Conservation (phyloP, 2,329 filamentous ascomycete genomes). For the Diplocarpon mali region DNA sequence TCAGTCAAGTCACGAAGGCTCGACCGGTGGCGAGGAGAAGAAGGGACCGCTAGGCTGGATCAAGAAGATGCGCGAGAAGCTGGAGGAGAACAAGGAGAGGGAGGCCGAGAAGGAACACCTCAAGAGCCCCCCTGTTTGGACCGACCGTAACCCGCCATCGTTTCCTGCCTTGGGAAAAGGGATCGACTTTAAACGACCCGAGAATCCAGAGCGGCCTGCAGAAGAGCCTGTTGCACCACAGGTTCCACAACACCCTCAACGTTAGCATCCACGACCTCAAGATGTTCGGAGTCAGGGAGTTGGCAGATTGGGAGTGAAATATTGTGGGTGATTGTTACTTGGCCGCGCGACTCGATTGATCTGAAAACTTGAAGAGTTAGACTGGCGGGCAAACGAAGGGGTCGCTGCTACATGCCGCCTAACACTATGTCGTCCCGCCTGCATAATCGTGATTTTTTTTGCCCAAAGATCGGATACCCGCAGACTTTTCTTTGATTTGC, state of each 20-base stretch:
- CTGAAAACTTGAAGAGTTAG: background rate
- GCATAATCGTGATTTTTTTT: constrained; percentile 10
- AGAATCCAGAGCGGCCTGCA: constrained; percentile 11
- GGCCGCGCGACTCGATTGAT: background rate
- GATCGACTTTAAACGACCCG: constrained; percentile 21
- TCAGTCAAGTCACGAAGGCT: constrained; percentile 28
- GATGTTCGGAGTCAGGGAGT: background rate
- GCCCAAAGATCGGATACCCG: constrained; percentile 20
- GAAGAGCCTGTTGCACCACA: constrained; percentile 9
- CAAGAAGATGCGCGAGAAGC: constrained; percentile 47
- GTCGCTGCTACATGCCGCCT: constrained; percentile 1
- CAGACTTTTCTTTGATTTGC: constrained; percentile 8
- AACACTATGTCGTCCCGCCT: constrained; percentile 4
- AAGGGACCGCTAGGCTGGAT: constrained; percentile 54
- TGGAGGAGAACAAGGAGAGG: constrained; percentile 26
- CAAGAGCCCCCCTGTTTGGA: constrained; percentile 24
- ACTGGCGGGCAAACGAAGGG: background rate
- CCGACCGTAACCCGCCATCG: constrained; percentile 16
- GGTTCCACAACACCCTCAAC: constrained; percentile 6
- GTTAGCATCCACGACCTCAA: constrained; percentile 1
- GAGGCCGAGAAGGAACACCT: constrained; percentile 23
- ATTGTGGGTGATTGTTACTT: constrained; percentile 1
- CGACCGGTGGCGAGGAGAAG: constrained; percentile 29
- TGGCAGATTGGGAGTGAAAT: constrained; percentile 4
- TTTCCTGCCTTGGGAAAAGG: constrained; percentile 20